A percentile compares a stretch with the other conserved stretches of the same genome.
Conservation (phyloP, 495 filamentous ascomycete species). For the Saxophila tyrrhenica region DNA sequence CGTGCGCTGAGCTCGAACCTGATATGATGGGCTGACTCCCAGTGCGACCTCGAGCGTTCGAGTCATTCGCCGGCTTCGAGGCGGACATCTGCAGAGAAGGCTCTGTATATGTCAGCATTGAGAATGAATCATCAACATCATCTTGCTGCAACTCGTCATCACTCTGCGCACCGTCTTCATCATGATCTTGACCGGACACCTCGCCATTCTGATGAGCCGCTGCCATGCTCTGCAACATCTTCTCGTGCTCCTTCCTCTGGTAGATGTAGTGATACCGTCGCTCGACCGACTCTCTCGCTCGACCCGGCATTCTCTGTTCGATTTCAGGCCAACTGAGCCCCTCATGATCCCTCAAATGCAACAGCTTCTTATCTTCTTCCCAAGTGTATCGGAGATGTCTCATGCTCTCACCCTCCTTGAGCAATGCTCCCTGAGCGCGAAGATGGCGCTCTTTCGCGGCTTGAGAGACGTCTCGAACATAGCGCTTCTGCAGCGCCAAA, state of each 20-base stretch:
- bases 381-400: not conserved
- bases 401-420: not conserved
- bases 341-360: slow-evolving; percentile 11
- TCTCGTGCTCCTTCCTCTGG: not conserved
- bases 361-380: slow-evolving; percentile 10
- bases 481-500: slow-evolving; percentile 18
- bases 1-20: not conserved
- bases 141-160: slow-evolving; percentile 1
- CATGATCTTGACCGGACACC: not conserved
- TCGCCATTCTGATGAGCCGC: not conserved
- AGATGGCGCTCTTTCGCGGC: not conserved
- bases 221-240: not conserved
- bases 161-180: not conserved
- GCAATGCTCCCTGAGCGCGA: not conserved
- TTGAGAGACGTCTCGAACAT: slow-evolving; percentile 8
- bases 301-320: slow-evolving; percentile 6
- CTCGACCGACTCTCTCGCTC: not conserved
- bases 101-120: not conserved
- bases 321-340: slow-evolving; percentile 9
- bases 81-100: not conserved
- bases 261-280: slow-evolving; percentile 3
- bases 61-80: not conserved
- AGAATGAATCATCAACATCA: not conserved
- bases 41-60: not conserved
- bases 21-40: not conserved